Evolutionary conservation across 208 protist species (phyloP).

Genomic region (Acanthamoeba healyi): DNA sequence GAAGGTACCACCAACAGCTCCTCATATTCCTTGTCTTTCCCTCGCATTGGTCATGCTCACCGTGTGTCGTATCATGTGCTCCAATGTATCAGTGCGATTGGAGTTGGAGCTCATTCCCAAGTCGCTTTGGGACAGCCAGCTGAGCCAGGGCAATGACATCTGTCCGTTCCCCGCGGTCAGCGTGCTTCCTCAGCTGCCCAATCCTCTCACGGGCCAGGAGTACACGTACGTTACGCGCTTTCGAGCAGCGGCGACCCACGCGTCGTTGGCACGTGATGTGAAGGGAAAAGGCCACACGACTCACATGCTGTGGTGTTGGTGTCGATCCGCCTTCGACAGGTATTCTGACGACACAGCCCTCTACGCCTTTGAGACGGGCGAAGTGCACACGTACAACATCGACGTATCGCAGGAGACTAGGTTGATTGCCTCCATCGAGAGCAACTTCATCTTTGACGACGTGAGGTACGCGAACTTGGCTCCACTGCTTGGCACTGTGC

Average conservation of each 20-base stretch:
- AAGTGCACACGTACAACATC: slow-evolving; percentile 26
- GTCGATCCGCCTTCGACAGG: background rate
- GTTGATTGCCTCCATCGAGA: slow-evolving; percentile 31
- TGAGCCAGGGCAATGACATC: background rate
- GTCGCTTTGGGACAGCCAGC: background rate
- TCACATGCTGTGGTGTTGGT: no score
- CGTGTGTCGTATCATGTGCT: no score
- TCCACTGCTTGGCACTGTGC: background rate
- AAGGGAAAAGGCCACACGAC: no score
- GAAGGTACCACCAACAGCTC: background rate
- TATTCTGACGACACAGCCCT: background rate
- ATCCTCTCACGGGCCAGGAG: background rate
- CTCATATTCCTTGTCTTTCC: no score
- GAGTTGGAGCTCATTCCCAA: slow-evolving; percentile 31
- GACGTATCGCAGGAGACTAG: background rate
- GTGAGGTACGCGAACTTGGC: slow-evolving; percentile 4
- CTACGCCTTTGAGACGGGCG: slow-evolving; percentile 36
- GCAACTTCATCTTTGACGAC: slow-evolving; percentile 68
- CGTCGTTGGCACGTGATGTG: background rate
- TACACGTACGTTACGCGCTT: background rate
- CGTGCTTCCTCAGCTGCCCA: slow-evolving; percentile 1
- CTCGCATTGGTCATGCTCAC: no score
- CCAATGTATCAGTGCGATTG: background rate
- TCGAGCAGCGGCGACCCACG: background rate
- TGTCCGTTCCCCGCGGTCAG: slow-evolving; percentile 51